Percentiles rank a stretch among this genome's conserved stretches.
Evolutionary conservation across 495 filamentous ascomycete species (phyloP).

Genomic region (Cercophora scortea): DNA sequence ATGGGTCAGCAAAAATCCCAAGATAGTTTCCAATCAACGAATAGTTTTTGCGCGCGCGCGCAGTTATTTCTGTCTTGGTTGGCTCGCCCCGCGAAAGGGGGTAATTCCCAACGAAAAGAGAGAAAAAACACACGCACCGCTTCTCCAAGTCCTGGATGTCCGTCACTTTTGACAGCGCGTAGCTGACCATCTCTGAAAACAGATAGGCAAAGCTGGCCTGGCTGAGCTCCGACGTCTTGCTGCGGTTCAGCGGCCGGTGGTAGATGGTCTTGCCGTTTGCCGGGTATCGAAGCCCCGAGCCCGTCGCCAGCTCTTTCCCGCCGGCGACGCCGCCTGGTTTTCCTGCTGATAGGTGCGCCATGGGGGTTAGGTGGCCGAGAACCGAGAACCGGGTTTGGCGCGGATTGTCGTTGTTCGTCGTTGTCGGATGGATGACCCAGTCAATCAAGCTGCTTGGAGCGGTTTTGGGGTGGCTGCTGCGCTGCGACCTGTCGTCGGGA

Average conservation of each 20-base stretch:
- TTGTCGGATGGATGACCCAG: too few species aligned
- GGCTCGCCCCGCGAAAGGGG: too few species aligned
- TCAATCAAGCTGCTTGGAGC: too few species aligned
- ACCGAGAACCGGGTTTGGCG: too few species aligned
- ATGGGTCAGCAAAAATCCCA: neutral
- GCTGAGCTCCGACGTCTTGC: conserved; percentile 76
- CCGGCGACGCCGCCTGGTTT: neutral
- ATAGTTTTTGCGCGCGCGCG: too few species aligned
- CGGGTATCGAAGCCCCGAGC: conserved; percentile 74
- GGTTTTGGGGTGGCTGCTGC: too few species aligned
- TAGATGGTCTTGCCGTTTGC: conserved; percentile 96
- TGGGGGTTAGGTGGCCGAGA: neutral
- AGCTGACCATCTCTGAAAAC: conserved; percentile 94
- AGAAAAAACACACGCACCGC: conserved; percentile 45
- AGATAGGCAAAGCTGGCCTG: conserved; percentile 91
- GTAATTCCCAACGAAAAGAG: too few species aligned
- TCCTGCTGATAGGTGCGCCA: conserved; percentile 2
- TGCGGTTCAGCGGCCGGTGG: conserved; percentile 87
- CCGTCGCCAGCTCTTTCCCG: neutral
- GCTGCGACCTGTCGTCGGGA: too few species aligned
- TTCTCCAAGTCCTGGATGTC: conserved; percentile 91
- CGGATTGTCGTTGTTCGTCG: too few species aligned
- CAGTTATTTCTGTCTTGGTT: too few species aligned
- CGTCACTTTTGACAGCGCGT: conserved; percentile 83
- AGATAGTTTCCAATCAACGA: too few species aligned